phyloP scores from a whole-genome alignment of 805 yeast genomes.

The Metschnikowia arizonensis region DNA sequence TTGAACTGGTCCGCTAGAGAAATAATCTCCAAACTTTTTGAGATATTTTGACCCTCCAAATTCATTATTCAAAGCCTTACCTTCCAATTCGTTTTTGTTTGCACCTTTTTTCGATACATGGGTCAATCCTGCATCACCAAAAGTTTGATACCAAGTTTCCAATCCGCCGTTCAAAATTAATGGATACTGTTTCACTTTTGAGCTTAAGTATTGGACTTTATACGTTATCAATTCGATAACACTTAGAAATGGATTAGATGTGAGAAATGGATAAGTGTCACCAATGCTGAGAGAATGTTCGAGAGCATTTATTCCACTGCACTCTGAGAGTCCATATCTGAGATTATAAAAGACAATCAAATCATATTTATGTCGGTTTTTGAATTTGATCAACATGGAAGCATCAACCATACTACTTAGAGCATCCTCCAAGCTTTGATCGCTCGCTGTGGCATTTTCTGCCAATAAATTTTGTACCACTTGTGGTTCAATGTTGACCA shows the following conservation, averaged over 20 bases:
- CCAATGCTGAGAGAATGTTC: constrained; percentile 32
- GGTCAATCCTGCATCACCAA: constrained; percentile 24
- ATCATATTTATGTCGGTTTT: constrained; percentile 51
- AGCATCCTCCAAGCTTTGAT: constrained; percentile 61
- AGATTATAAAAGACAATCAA: constrained; percentile 63
- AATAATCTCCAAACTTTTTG: constrained; percentile 14
- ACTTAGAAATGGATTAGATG: constrained; percentile 52
- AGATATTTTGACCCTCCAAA: constrained; percentile 8
- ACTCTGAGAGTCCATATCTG: constrained; percentile 29
- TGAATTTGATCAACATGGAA: constrained; percentile 52
- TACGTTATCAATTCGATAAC: constrained; percentile 38
- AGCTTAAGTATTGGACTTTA: constrained; percentile 31
- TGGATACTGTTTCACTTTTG: constrained; percentile 31
- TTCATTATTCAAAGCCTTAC: constrained; percentile 9
- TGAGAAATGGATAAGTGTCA: constrained; percentile 37
- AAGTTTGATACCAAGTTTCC: constrained; percentile 27
- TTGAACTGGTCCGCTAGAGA: constrained; percentile 9
- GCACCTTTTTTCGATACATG: background rate
- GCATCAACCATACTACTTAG: constrained; percentile 56
- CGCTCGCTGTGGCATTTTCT: constrained; percentile 40
- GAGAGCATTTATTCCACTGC: constrained; percentile 33
- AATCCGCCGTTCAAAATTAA: constrained; percentile 37
- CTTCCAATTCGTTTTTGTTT: constrained; percentile 11
- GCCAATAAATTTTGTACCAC: constrained; percentile 18
- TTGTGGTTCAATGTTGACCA: constrained; percentile 72